These are phyloP conservation scores for Colletotrichum sp. DNA, from an alignment of 2,329 filamentous ascomycete genomes.

Conservation along the genomic window DNA sequence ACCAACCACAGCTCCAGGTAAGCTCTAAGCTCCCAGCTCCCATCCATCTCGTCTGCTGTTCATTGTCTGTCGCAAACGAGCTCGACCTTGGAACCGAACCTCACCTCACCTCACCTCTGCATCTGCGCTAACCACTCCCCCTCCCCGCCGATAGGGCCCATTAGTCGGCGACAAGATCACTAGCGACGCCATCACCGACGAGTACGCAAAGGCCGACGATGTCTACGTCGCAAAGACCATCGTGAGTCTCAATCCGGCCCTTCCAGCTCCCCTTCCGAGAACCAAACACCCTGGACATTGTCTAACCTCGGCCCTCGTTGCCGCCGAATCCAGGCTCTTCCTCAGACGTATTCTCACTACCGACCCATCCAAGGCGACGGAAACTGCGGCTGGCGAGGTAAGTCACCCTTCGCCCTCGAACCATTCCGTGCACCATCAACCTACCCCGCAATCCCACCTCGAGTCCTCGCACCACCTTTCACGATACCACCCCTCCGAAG, in stretches of 20 bases:
- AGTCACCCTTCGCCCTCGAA: slow-evolving; percentile 37
- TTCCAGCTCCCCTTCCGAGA: neutral
- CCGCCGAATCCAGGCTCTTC: slow-evolving; percentile 65
- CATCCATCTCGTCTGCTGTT: neutral
- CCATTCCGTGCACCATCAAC: neutral
- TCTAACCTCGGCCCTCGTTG: neutral
- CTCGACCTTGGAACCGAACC: neutral
- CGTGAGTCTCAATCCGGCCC: slow-evolving; percentile 56
- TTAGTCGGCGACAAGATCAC: slow-evolving; percentile 80
- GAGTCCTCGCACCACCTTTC: neutral
- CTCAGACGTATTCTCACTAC: slow-evolving; percentile 85
- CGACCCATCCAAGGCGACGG: slow-evolving; percentile 90
- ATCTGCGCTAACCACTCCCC: neutral
- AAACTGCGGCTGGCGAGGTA: slow-evolving; percentile 98
- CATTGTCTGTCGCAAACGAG: neutral
- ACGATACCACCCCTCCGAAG: neutral
- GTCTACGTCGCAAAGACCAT: slow-evolving; percentile 86
- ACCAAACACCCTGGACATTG: slow-evolving; percentile 13
- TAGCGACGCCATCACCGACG: slow-evolving; percentile 77
- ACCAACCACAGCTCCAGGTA: slow-evolving; percentile 63
- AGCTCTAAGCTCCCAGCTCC: neutral
- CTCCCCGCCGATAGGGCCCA: slow-evolving; percentile 66
- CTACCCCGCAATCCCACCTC: slow-evolving; percentile 20
- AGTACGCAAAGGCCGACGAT: slow-evolving; percentile 89
- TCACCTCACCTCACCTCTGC: neutral